These are phyloP conservation scores for Quillaja saponaria DNA, from an alignment of 306 rosid genomes.

Conservation along the genomic window DNA sequence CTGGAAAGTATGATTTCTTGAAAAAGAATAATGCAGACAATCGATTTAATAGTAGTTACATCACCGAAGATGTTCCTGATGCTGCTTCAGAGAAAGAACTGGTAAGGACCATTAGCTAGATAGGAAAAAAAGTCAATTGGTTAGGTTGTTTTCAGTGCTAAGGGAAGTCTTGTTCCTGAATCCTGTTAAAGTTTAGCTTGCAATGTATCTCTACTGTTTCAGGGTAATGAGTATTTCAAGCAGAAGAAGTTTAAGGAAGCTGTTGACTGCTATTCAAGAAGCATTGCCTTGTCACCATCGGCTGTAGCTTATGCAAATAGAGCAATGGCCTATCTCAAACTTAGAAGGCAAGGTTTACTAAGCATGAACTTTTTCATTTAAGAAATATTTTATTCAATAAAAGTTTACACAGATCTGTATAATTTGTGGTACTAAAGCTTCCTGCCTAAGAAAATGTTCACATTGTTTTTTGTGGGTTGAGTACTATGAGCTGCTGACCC, in stretches of 20 bases:
- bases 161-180: neutral
- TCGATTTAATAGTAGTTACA: conserved; percentile 43
- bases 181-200: conserved; percentile 4
- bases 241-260: conserved; percentile 94
- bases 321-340: conserved; percentile 91
- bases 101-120: conserved; percentile 38
- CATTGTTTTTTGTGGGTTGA: neutral
- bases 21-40: conserved; percentile 47
- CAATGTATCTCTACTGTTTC: conserved; percentile 27
- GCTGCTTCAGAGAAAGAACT: conserved; percentile 89
- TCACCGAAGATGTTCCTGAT: conserved; percentile 66
- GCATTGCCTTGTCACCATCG: conserved; percentile 87
- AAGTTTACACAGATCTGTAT: neutral
- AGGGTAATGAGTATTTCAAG: conserved; percentile 96
- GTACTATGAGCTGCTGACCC: conserved; percentile 1
- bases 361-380: neutral
- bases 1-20: conserved; percentile 43
- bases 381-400: conserved; percentile 8
- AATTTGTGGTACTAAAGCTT: conserved; percentile 18
- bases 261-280: conserved; percentile 84
- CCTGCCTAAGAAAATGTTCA: conserved; percentile 1
- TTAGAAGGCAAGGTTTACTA: conserved; percentile 56
- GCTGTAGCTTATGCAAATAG: conserved; percentile 94
- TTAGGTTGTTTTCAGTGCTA: neutral
- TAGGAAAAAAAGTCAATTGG: neutral